These are phyloP conservation scores for Penicillium mononematosum DNA, from an alignment of 495 filamentous ascomycete genomes.

Conservation along the genomic window DNA sequence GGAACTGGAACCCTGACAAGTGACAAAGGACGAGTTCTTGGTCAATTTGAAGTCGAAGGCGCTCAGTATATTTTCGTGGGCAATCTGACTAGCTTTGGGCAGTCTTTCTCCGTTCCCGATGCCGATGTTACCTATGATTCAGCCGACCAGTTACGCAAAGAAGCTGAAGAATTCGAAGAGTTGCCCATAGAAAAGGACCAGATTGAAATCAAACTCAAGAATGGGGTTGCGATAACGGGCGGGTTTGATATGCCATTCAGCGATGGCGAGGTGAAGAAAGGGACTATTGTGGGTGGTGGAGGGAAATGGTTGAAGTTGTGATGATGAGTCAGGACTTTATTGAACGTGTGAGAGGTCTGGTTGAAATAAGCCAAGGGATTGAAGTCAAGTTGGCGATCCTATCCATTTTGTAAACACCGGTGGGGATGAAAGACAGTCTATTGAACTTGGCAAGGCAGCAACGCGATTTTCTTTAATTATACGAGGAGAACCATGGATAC, in stretches of 20 bases:
- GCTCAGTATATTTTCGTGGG: constrained; percentile 13
- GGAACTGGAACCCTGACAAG: constrained; percentile 13
- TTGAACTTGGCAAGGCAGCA: not conserved
- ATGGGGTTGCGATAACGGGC: constrained; percentile 11
- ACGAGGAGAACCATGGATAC: not conserved
- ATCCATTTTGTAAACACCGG: not conserved
- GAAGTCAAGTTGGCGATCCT: not conserved
- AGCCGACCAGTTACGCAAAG: constrained; percentile 5
- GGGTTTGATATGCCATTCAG: constrained; percentile 14
- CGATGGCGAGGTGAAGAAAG: constrained; percentile 10
- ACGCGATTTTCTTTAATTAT: not conserved
- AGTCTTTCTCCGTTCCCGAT: constrained; percentile 10
- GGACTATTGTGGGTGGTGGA: not conserved
- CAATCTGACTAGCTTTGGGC: constrained; percentile 2
- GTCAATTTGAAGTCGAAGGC: constrained; percentile 17
- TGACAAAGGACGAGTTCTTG: constrained; percentile 14
- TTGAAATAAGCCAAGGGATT: not conserved
- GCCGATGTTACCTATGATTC: constrained; percentile 11
- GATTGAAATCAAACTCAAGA: constrained; percentile 8
- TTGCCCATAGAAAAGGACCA: constrained; percentile 11
- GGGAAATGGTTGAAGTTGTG: constrained; percentile 13
- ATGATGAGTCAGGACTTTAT: not conserved
- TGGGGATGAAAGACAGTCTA: not conserved
- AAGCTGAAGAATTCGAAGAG: constrained; percentile 7
- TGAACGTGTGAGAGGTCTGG: not conserved